Percentiles rank a stretch among this genome's conserved stretches.
These are phyloP conservation scores for Mallotus japonicus DNA, from an alignment of 441 rosid species.

Conservation along the genomic window DNA sequence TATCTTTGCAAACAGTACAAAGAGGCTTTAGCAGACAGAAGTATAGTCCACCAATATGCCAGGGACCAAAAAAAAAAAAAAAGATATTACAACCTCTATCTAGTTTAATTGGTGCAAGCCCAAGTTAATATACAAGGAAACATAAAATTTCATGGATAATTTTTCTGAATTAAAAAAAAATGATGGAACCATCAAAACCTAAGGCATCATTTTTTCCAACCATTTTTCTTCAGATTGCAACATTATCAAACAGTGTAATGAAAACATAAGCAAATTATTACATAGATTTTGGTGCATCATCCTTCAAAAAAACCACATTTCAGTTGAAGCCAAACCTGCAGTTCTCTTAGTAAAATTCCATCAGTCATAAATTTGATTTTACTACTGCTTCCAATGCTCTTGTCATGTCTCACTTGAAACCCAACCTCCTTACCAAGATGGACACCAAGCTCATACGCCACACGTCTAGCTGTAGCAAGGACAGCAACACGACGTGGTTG, in stretches of 20 bases:
- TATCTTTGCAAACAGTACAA: neutral
- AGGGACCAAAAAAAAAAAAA: neutral
- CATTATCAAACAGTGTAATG: neutral
- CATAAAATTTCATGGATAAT: neutral
- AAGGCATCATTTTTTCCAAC: neutral
- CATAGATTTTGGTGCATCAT: neutral
- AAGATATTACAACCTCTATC: neutral
- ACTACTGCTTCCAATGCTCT: constrained; percentile 65
- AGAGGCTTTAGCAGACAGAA: neutral
- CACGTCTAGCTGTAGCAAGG: constrained; percentile 90
- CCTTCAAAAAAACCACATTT: constrained; percentile 2
- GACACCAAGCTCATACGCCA: constrained; percentile 86
- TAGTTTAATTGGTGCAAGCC: neutral
- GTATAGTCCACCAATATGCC: neutral
- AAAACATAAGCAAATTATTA: neutral
- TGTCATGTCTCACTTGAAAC: constrained; percentile 93
- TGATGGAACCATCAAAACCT: too few relatives aligned
- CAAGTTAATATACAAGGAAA: neutral
- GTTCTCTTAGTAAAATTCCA: constrained; percentile 88
- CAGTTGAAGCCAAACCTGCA: constrained; percentile 53
- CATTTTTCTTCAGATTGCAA: neutral
- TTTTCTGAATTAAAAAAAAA: neutral
- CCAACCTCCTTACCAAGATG: constrained; percentile 86
- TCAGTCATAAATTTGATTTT: constrained; percentile 96
- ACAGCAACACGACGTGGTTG: constrained; percentile 96